Percentiles rank a stretch among this genome's conserved stretches.
phyloP scores from a whole-genome alignment of 495 filamentous ascomycete species.

The Letharia columbiana region DNA sequence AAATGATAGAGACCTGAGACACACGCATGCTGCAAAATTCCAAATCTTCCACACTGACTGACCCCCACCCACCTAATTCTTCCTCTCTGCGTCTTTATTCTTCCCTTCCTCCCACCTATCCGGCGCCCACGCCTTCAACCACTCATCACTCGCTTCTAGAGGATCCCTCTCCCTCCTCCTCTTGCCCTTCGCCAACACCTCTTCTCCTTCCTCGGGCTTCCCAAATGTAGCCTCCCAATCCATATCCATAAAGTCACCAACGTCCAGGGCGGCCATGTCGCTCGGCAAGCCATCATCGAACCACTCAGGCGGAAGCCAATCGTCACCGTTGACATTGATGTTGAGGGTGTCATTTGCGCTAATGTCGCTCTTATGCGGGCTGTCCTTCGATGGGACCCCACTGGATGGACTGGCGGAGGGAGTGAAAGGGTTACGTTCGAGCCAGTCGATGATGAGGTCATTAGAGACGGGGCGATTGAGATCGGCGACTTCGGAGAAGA shows the following conservation, averaged over 20 bases:
- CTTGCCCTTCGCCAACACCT: constrained; percentile 23
- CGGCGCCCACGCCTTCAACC: constrained; percentile 23
- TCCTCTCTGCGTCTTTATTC: constrained; percentile 15
- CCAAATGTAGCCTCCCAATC: constrained; percentile 29
- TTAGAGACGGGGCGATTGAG: constrained; percentile 19
- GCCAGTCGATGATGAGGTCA: constrained; percentile 37
- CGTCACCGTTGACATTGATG: constrained; percentile 27
- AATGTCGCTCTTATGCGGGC: constrained; percentile 26
- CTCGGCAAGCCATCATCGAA: constrained; percentile 19
- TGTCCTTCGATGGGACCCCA: constrained; percentile 18
- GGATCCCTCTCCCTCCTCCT: constrained; percentile 24
- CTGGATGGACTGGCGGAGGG: constrained; percentile 16
- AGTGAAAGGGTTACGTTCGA: constrained; percentile 27
- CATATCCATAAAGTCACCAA: constrained; percentile 18
- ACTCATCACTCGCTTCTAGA: constrained; percentile 28
- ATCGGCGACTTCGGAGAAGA: constrained; percentile 32
- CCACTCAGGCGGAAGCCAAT: constrained; percentile 33
- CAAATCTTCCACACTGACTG: background rate
- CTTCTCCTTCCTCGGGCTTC: constrained; percentile 30
- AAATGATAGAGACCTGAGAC: background rate
- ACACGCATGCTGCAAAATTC: background rate
- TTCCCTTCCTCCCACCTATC: constrained; percentile 22
- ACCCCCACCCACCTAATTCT: constrained; percentile 31
- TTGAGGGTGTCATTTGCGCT: constrained; percentile 23
- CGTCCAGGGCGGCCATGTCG: constrained; percentile 15